Percentiles rank a stretch among this genome's conserved stretches.
Conservation (phyloP, 169 alveolate genomes). For the Plasmodium knowlesi region DNA sequence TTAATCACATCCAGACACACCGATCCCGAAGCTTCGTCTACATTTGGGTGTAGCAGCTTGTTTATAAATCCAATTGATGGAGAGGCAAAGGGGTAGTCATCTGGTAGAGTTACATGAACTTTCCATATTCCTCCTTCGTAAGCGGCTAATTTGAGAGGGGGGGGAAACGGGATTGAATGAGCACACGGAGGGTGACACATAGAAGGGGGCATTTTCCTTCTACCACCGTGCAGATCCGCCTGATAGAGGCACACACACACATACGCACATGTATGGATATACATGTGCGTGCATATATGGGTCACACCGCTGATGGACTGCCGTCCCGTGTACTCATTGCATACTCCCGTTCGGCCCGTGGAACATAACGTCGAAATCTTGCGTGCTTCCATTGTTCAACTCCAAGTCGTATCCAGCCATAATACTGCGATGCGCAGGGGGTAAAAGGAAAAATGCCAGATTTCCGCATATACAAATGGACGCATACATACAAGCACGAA, state of each 20-base stretch:
- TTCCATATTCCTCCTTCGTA: conserved; percentile 92
- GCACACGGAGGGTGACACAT: background rate
- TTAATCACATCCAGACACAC: conserved; percentile 97
- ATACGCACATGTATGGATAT: background rate
- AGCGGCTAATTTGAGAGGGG: conserved; percentile 78
- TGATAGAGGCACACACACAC: background rate
- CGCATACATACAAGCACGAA: background rate
- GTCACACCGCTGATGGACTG: background rate
- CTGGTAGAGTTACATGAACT: conserved; percentile 95
- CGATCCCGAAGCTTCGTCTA: conserved; percentile 97
- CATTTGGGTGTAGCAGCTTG: conserved; percentile 95
- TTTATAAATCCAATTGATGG: conserved; percentile 97
- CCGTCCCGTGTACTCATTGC: background rate
- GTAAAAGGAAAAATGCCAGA: background rate
- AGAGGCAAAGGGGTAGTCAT: conserved; percentile 96
- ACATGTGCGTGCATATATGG: background rate
- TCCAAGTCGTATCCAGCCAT: conserved; percentile 88
- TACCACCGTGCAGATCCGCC: too few relatives aligned
- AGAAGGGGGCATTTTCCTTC: too few relatives aligned
- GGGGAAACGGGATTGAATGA: background rate
- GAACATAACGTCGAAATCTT: conserved; percentile 85
- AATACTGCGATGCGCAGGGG: conserved; percentile 56
- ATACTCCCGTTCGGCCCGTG: conserved; percentile 87
- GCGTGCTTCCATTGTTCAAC: conserved; percentile 84
- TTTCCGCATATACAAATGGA: background rate